Evolutionary conservation across 805 yeast genomes (phyloP), one percentile per base, ranked within the genome.

Genomic region (Maudiozyma turicensis): DNA sequence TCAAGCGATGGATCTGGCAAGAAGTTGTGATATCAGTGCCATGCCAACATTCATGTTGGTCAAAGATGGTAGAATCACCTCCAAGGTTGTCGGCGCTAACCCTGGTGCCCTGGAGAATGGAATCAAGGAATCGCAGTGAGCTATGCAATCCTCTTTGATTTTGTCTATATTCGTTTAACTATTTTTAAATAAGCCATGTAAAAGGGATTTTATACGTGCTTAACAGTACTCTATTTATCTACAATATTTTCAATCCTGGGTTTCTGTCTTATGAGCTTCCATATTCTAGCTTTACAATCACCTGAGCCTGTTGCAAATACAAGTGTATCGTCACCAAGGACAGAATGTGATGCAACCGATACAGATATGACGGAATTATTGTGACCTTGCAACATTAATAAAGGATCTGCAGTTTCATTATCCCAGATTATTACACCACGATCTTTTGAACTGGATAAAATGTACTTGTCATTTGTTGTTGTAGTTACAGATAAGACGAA

Each of bases 371-470:
- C 98, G 8, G 95, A 86, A 72, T 91, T 91, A 66, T 93, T 82
- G 68, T 91, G 98, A 35, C 98, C 98, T 72, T 89, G 97, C 59
- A 93, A 76, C 96, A 90, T 88, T 63, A 91, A 76, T 68, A 88
- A 80, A 48, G 96, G 95, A 68, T 87, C 90, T 54, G 96, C 96
- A 11, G 90, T 80, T 43, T 75, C 73, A 58, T 90, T 90, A 66
- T 91, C 96, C 99, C 99, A 91, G 73, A 91, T 85, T 54, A 90
- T 85, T 48, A 91, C 96, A 48, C 97, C 96, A 60, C 97, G 83
- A 72, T 91, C 99, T 68, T 91, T 91, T 33, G 96, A 88, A 48
- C 98, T 98, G 0, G 95, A 86, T 50, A 91, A 74, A 49, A 91
- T 85, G 73, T 87, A 91, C 65, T 87, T 84, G 60, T 86, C 86